Base-by-base conservation (phyloP, 768 basidiomycete genomes). In the Zangia roseola region DNA sequence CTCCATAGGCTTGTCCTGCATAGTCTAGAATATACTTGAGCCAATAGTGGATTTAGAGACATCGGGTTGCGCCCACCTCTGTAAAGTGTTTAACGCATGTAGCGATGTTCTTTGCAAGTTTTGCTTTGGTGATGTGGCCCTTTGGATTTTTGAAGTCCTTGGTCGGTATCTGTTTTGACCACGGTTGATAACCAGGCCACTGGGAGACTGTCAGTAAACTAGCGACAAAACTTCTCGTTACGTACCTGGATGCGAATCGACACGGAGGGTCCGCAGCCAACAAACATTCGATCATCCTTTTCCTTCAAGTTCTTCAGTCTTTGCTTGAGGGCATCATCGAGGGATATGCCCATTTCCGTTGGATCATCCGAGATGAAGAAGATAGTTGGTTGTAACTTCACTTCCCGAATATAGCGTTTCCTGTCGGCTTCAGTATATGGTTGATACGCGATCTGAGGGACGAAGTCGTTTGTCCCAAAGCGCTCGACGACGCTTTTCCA, bases 111-210 rank as follows among this genome's bases (percentile, higher is more conserved):
- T 87, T 88, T 0, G 86, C 88, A 14, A 91, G 74, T 61, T 91
- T 91, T 17, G 80, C 77, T 44, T 79, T 76, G 1, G 88, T 91
- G 56, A 91, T 88, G 4, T 84, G 87, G 6, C 84, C 79, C 33
- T 86, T 88, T 0, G 88, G 87, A 53, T 80, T 88, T 33, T 80
- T 78, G 63, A 89, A 91, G 65, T 91, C 88, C 64, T 82, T 81
- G 2, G 88, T 90, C 8, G 88, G 88, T 52, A 91, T 90, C 62
- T 91, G 88, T 47, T 85, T 77, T 47, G 83, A 86, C 86, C 86
- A 91, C 39, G 80, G 76, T 25, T 80, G 71, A 56, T 90, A 90
- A 1, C 88, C 86, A 5, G 86, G 87, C 88, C 88, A 91, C 88
- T 90, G 51, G 16, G 51, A 19, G 49, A 48, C 36, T 2, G 38